Evolutionary conservation across 768 basidiomycete genomes (phyloP).

Genomic region (Galerina sulciceps): DNA sequence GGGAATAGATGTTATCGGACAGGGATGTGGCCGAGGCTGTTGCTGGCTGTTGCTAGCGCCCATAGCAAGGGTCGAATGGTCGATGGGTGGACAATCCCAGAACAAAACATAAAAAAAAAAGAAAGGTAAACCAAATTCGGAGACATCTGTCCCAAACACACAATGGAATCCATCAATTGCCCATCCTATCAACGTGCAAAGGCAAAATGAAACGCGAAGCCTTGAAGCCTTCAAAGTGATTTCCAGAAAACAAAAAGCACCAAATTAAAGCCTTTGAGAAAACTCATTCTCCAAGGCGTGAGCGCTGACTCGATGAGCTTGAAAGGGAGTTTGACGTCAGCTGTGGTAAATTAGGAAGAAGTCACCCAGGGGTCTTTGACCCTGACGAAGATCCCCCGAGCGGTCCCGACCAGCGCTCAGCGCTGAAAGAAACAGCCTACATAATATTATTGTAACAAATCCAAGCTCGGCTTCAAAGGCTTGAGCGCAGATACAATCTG

Average conservation of each 20-base stretch:
- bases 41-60: not conserved
- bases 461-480: not conserved
- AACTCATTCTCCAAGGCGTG: not conserved
- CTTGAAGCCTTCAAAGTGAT: too few species aligned
- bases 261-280: too few species aligned
- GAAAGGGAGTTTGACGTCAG: conserved; percentile 15
- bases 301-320: not conserved
- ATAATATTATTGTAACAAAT: not conserved
- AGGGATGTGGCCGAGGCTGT: not conserved
- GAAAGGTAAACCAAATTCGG: too few species aligned
- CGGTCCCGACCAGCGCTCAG: conserved; percentile 24
- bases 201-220: too few species aligned
- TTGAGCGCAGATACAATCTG: not conserved
- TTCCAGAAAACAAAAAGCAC: not conserved
- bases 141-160: too few species aligned
- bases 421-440: conserved; percentile 13
- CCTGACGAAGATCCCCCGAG: conserved; percentile 17
- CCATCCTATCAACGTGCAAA: too few species aligned
- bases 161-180: too few species aligned
- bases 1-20: not conserved
- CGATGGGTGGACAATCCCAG: not conserved
- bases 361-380: conserved; percentile 14
- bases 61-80: conserved; percentile 1
- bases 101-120: too few species aligned
- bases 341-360: conserved; percentile 6